phyloP scores from a whole-genome alignment of 345 rosid species.

The Stellera chamaejasme region DNA sequence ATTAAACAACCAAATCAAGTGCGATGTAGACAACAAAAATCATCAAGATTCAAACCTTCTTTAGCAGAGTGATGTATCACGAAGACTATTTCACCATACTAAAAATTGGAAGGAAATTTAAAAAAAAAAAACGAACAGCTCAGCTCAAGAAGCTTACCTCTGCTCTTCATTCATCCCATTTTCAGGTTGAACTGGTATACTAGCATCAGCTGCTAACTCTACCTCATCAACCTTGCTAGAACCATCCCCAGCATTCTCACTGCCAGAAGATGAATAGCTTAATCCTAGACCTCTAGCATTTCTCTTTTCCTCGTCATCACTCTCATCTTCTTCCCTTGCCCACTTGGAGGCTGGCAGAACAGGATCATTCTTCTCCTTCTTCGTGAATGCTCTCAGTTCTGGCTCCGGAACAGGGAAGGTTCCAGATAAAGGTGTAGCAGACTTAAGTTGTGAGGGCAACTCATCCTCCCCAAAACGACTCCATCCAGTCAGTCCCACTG shows the following conservation, averaged over 20 bases:
- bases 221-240: slow-evolving; percentile 49
- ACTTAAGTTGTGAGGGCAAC: slow-evolving; percentile 24
- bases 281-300: slow-evolving; percentile 43
- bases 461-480: slow-evolving; percentile 37
- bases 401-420: slow-evolving; percentile 54
- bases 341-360: slow-evolving; percentile 89
- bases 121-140: neutral
- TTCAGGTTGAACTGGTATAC: slow-evolving; percentile 42
- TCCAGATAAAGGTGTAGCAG: slow-evolving; percentile 30
- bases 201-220: slow-evolving; percentile 43
- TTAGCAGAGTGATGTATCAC: neutral
- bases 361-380: slow-evolving; percentile 70
- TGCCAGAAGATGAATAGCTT: slow-evolving; percentile 87
- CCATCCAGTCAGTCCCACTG: slow-evolving; percentile 38
- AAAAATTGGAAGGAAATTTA: no score
- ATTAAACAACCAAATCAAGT: no score
- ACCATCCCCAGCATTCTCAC: slow-evolving; percentile 67
- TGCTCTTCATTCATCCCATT: slow-evolving; percentile 80
- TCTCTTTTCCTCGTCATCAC: slow-evolving; percentile 74
- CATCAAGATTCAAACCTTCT: neutral
- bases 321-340: slow-evolving; percentile 92
- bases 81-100: no score
- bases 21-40: neutral
- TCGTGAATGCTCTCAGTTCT: slow-evolving; percentile 51
- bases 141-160: slow-evolving; percentile 33